Conservation (phyloP, 2,329 filamentous ascomycete species). For the Westerdykella sp. region DNA sequence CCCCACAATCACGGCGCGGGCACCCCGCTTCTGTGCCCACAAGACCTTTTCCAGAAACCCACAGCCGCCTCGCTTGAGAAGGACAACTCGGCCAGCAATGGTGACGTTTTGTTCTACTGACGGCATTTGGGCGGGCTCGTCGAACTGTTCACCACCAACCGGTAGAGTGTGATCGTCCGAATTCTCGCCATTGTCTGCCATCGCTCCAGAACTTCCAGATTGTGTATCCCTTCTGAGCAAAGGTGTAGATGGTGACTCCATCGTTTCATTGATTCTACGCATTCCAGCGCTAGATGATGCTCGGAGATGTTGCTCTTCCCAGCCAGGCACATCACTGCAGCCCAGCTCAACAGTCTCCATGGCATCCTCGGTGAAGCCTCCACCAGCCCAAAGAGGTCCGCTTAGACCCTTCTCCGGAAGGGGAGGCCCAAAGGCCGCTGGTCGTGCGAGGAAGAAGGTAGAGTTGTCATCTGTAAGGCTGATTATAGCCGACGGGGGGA, state of each 20-base stretch:
- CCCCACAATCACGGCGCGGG: conserved; percentile 83
- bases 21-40: conserved; percentile 90
- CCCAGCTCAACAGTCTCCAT: conserved; percentile 72
- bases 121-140: conserved; percentile 76
- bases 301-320: conserved; percentile 44
- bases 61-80: conserved; percentile 87
- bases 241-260: neutral
- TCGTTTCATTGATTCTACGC: conserved; percentile 3
- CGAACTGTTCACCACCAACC: conserved; percentile 35
- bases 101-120: conserved; percentile 86
- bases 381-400: conserved; percentile 88
- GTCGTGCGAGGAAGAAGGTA: conserved; percentile 89
- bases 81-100: conserved; percentile 85
- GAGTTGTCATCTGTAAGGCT: conserved; percentile 97
- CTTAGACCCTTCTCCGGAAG: conserved; percentile 72
- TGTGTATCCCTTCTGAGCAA: neutral
- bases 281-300: conserved; percentile 5
- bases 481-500: conserved; percentile 91
- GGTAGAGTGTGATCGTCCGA: conserved; percentile 80
- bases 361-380: conserved; percentile 75
- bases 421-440: conserved; percentile 83
- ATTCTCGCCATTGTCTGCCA: conserved; percentile 56
- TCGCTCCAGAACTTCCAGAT: neutral
- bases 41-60: conserved; percentile 96
- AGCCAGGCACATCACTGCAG: conserved; percentile 89